These are phyloP conservation scores for Pterocarpus macrocarpus DNA, from an alignment of 306 rosid species.

Conservation along the genomic window DNA sequence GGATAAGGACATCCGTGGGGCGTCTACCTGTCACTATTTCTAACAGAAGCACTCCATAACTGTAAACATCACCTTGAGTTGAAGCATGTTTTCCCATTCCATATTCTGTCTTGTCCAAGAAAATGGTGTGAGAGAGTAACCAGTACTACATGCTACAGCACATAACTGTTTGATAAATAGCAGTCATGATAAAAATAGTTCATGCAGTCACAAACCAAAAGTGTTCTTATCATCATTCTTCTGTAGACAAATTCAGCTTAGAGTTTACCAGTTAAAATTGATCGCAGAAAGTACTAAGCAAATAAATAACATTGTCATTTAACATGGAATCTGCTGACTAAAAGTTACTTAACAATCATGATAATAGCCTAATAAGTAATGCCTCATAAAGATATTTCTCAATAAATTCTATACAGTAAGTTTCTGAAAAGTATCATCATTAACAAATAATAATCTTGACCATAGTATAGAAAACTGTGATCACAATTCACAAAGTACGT, in stretches of 20 bases:
- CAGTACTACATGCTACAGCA: background rate
- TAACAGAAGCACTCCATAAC: conserved; percentile 79
- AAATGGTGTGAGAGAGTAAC: conserved; percentile 13
- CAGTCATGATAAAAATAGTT: background rate
- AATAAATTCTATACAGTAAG: background rate
- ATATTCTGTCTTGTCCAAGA: conserved; percentile 64
- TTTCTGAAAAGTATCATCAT: background rate
- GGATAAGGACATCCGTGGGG: conserved; percentile 75
- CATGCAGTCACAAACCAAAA: conserved; percentile 6
- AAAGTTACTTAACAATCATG: background rate
- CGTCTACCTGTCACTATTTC: conserved; percentile 79
- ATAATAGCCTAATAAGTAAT: background rate
- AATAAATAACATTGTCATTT: background rate
- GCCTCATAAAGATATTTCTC: background rate
- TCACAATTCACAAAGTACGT: conserved; percentile 39
- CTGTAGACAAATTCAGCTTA: background rate
- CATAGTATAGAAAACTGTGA: conserved; percentile 19
- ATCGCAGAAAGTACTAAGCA: conserved; percentile 9
- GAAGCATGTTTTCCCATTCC: conserved; percentile 88
- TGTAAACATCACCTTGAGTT: conserved; percentile 81
- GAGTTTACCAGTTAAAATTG: conserved; percentile 1
- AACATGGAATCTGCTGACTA: background rate
- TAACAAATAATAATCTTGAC: background rate
- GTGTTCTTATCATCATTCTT: conserved; percentile 1
- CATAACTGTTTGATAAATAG: conserved; percentile 30